phyloP scores from a whole-genome alignment of 176 grass and related monocot species.

The Leersia perrieri region DNA sequence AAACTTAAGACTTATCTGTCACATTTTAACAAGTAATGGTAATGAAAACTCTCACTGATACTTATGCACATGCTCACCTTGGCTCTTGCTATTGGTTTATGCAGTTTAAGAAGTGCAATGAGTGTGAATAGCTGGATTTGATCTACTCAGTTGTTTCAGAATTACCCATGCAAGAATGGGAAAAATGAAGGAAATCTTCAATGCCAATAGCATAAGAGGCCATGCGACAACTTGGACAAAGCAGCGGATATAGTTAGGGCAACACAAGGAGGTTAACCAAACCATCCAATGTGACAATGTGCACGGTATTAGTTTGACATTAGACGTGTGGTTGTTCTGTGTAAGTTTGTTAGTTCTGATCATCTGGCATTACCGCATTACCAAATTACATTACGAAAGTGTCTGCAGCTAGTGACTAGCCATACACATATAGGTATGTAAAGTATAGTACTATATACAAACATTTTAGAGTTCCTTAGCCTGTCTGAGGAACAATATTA shows the following conservation, averaged over 20 bases:
- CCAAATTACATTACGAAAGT: not conserved
- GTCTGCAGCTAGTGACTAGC: not conserved
- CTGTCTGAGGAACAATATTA: not conserved
- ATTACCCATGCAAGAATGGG: not conserved
- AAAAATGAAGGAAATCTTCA: not conserved
- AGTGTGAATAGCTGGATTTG: conserved; percentile 24
- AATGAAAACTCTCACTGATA: not conserved
- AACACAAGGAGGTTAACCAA: not conserved
- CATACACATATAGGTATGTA: conserved; percentile 2
- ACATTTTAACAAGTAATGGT: not conserved
- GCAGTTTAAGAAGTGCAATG: not conserved
- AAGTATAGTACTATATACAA: not conserved
- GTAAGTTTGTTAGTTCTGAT: not conserved
- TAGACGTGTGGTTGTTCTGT: not conserved
- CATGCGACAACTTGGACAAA: not conserved
- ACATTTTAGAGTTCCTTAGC: not conserved
- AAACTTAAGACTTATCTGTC: not conserved
- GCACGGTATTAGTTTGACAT: conserved; percentile 25
- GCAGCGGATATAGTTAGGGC: not conserved
- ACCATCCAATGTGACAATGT: not conserved
- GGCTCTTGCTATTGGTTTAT: not conserved
- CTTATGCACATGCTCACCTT: not conserved
- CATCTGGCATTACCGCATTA: not conserved
- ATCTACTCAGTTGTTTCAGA: conserved; percentile 9
- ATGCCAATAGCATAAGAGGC: not conserved